Conservation (phyloP, 164 flowering plant genomes). For the Platanus orientalis region DNA sequence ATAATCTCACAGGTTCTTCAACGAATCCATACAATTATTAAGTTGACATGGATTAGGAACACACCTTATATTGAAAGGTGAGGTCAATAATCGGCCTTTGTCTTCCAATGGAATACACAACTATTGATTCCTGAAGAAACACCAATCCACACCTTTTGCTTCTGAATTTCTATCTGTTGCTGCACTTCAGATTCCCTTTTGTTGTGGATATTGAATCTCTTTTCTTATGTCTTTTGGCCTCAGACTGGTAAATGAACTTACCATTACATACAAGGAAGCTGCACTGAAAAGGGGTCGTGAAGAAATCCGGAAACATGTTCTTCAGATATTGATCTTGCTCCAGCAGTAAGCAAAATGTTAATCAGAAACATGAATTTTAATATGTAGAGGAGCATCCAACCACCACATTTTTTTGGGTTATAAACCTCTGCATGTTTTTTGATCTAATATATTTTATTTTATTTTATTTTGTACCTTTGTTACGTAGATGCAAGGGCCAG, state of each 20-base stretch:
- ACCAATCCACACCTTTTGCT: neutral
- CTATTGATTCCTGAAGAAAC: neutral
- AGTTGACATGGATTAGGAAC: conserved; percentile 84
- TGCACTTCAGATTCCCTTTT: neutral
- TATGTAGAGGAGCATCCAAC: neutral
- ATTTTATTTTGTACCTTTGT: neutral
- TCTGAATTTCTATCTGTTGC: neutral
- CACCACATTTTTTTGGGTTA: neutral
- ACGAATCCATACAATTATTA: conserved; percentile 38
- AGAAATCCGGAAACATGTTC: conserved; percentile 47
- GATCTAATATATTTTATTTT: neutral
- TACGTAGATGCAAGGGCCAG: conserved; percentile 58
- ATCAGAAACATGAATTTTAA: neutral
- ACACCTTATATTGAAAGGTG: conserved; percentile 64
- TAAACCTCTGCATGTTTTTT: neutral
- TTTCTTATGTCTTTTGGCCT: conserved; percentile 3
- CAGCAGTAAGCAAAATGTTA: conserved; percentile 47
- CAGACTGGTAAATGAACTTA: conserved; percentile 87
- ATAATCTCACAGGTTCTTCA: conserved; percentile 62
- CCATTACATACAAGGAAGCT: conserved; percentile 63
- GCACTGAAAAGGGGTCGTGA: conserved; percentile 55
- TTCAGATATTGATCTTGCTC: conserved; percentile 50
- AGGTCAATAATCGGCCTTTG: conserved; percentile 1
- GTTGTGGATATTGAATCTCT: neutral
- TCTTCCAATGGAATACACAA: neutral